These are phyloP conservation scores for Venturia aucupariae DNA, from an alignment of 2,329 filamentous ascomycete species.

Conservation along the genomic window DNA sequence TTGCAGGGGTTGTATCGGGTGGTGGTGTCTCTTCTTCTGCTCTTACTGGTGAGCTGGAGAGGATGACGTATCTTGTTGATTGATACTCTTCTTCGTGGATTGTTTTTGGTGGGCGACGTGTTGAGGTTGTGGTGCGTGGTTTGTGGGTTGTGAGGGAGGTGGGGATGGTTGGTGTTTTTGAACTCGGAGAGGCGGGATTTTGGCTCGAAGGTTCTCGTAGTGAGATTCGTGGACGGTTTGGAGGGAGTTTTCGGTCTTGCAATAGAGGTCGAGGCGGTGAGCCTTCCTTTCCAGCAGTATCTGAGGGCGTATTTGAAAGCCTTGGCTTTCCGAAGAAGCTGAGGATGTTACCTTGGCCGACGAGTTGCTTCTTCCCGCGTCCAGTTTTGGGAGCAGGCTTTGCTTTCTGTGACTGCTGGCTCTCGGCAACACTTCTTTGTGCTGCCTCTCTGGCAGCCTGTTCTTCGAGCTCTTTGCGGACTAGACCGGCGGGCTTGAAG, in stretches of 20 bases:
- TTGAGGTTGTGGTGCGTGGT: neutral
- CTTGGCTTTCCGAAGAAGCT: slow-evolving; percentile 21
- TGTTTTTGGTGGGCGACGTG: slow-evolving; percentile 20
- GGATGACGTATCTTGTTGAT: slow-evolving; percentile 38
- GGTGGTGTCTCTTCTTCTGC: slow-evolving; percentile 1
- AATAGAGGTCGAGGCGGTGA: neutral
- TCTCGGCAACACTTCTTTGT: neutral
- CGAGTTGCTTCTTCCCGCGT: neutral
- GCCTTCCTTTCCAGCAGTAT: neutral
- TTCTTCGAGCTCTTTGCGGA: neutral
- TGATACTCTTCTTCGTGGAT: slow-evolving; percentile 20
- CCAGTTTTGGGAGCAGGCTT: neutral
- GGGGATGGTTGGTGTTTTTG: neutral
- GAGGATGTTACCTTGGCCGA: neutral
- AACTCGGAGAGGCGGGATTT: neutral
- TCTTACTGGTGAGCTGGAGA: slow-evolving; percentile 34
- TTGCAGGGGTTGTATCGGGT: neutral
- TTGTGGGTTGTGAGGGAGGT: neutral
- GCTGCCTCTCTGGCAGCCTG: neutral
- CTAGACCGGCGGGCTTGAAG: neutral
- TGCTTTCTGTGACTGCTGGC: neutral
- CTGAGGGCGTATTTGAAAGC: slow-evolving; percentile 16
- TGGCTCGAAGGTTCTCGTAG: neutral
- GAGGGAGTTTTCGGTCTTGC: neutral
- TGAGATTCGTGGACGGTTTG: neutral